Conservation (phyloP, 805 yeast species). For the Kluyveromyces aestuarii region DNA sequence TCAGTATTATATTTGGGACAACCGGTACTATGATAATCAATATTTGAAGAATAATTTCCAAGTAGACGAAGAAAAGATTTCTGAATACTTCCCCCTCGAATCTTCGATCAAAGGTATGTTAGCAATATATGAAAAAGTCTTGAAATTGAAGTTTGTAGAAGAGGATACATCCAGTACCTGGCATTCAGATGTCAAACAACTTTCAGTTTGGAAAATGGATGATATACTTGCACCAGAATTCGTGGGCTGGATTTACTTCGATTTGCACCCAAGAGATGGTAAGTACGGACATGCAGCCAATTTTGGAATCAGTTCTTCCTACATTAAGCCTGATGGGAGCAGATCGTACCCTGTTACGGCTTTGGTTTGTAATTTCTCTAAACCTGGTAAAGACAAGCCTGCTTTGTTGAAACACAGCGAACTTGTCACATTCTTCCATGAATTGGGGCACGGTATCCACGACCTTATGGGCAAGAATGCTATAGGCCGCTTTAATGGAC, state of each 20-base stretch:
- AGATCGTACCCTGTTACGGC: conserved; percentile 64
- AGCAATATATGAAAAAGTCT: conserved; percentile 56
- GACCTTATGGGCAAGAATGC: conserved; percentile 58
- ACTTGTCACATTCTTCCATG: conserved; percentile 81
- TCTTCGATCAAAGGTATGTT: conserved; percentile 63
- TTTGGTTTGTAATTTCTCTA: conserved; percentile 76
- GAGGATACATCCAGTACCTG: conserved; percentile 41
- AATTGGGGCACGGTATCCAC: conserved; percentile 84
- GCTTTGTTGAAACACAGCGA: conserved; percentile 69
- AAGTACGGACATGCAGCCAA: conserved; percentile 88
- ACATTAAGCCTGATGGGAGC: conserved; percentile 36
- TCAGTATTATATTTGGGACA: conserved; percentile 63
- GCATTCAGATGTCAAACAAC: conserved; percentile 73
- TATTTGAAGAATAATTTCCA: conserved; percentile 58
- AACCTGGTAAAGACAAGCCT: conserved; percentile 61
- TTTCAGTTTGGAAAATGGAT: conserved; percentile 62
- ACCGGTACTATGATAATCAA: conserved; percentile 53
- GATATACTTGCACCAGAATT: conserved; percentile 40
- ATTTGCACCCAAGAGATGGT: conserved; percentile 77
- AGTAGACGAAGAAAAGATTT: conserved; percentile 61
- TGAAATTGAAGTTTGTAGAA: conserved; percentile 58
- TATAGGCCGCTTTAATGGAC: conserved; percentile 63
- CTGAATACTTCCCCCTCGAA: conserved; percentile 72
- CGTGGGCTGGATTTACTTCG: conserved; percentile 72
- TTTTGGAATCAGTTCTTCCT: conserved; percentile 60